Evolutionary conservation across 208 protist species (phyloP).

Genomic region (Entamoeba dispar): DNA sequence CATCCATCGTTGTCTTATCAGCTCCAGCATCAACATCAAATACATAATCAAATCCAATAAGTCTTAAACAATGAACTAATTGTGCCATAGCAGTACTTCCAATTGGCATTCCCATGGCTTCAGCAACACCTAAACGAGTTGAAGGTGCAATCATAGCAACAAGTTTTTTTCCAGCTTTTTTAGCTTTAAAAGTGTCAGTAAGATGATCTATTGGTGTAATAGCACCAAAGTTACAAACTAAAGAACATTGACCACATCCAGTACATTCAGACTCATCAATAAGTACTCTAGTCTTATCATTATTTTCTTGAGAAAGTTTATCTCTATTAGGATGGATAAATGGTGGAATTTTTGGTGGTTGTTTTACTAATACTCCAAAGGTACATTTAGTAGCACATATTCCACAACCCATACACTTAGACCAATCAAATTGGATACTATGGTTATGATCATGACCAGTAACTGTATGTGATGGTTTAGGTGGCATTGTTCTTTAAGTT

Average conservation of each 20-base stretch:
- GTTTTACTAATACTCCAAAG: background rate
- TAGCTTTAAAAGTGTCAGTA: background rate
- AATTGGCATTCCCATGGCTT: constrained; percentile 14
- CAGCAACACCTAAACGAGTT: constrained; percentile 9
- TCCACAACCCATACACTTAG: background rate
- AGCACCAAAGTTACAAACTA: constrained; percentile 30
- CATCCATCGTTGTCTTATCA: constrained; percentile 27
- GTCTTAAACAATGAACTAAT: constrained; percentile 4
- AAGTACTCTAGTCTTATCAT: background rate
- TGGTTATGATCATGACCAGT: background rate
- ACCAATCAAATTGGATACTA: background rate
- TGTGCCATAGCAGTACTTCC: background rate
- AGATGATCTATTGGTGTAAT: constrained; percentile 23
- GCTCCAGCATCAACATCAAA: constrained; percentile 26
- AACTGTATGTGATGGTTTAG: background rate
- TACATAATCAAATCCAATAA: constrained; percentile 22
- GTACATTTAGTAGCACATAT: background rate
- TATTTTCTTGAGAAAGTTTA: background rate
- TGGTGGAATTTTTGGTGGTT: background rate
- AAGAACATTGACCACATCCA: constrained; percentile 39
- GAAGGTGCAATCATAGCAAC: constrained; percentile 25
- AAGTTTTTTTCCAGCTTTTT: constrained; percentile 8
- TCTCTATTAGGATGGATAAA: background rate
- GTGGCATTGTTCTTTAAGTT: background rate
- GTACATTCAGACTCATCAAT: constrained; percentile 30